Evolutionary conservation across 371 early-diverging fungal species (phyloP), one percentile per base, ranked within the genome.

Genomic region (Nosema muscidifuracis): DNA sequence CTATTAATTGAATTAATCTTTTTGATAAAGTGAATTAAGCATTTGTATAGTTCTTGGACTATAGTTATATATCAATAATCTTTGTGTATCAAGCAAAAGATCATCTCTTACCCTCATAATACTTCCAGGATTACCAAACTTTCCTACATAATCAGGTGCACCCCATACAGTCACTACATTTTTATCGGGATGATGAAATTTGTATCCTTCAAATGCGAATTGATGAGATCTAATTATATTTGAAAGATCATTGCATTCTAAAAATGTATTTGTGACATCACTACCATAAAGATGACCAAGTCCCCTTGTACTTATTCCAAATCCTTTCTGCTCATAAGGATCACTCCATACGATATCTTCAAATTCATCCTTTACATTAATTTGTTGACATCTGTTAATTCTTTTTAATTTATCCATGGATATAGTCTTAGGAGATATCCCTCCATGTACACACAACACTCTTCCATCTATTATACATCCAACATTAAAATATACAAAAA

Each of bases 61-160:
- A 47, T 75, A 58, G 53, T 78, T 75, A 53, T 76, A 79, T 53
- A 75, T 69, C 13, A 64, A 55, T 65, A 79, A 79, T 10, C 60
- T 67, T 36, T 75, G 72, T 33, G 63, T 64, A 18, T 67, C 72
- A 38, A 82, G 43, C 24, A 50, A 31, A 31, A 75, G 44, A 60
- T 72, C 74, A 47, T 75, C 64, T 38, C 71, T 73, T n/a, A 83
- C 60, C 18, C 47, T 34, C 7, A 81, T 66, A 51, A 83, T 63
- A 28, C 70, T 71, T 31, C 74, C 84, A 30, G 72, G 83, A 67
- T 84, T 84, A 33, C 71, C 76, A 67, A 74, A 78, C 44, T 78
- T 70, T 44, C 77, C 74, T 65, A 81, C 77, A 72, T 83, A 84
- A 64, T 84, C 74, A 13, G 84, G 84, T 24, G 84, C 84, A 67